phyloP scores from a whole-genome alignment of 73 alveolate species.

The Paramecium primaurelia region DNA sequence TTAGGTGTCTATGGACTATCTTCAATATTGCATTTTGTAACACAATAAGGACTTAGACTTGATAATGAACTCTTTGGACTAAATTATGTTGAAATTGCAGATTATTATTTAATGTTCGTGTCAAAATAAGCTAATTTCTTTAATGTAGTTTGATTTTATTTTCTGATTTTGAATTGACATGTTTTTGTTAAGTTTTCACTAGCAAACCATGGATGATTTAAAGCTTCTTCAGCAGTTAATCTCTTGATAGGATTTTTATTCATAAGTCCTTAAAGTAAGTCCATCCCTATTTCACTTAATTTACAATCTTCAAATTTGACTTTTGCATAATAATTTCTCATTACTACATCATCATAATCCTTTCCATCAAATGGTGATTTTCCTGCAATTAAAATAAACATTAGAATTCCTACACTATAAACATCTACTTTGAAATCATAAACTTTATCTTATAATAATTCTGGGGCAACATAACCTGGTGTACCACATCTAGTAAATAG shows the following conservation, averaged over 20 bases:
- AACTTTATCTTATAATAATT: conserved; percentile 75
- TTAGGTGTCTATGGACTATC: neutral
- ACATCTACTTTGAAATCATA: conserved; percentile 55
- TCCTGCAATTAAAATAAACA: conserved; percentile 14
- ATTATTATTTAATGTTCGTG: neutral
- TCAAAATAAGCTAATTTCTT: neutral
- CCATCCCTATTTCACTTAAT: neutral
- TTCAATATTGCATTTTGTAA: neutral
- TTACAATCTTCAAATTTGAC: neutral
- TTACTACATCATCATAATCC: conserved; percentile 5
- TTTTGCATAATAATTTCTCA: neutral
- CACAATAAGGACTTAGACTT: neutral
- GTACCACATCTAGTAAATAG: conserved; percentile 85
- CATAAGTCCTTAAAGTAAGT: neutral
- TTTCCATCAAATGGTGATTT: neutral
- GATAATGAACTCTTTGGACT: neutral
- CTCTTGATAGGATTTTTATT: conserved; percentile 1
- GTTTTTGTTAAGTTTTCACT: neutral
- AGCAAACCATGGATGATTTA: conserved; percentile 2
- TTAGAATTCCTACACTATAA: conserved; percentile 51
- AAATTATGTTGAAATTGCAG: neutral
- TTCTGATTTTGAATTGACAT: neutral
- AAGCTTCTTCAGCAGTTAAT: conserved; percentile 7
- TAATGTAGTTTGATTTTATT: neutral
- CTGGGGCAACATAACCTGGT: conserved; percentile 98